Conservation (phyloP, 495 filamentous ascomycete genomes). For the Penicillium herquei region DNA sequence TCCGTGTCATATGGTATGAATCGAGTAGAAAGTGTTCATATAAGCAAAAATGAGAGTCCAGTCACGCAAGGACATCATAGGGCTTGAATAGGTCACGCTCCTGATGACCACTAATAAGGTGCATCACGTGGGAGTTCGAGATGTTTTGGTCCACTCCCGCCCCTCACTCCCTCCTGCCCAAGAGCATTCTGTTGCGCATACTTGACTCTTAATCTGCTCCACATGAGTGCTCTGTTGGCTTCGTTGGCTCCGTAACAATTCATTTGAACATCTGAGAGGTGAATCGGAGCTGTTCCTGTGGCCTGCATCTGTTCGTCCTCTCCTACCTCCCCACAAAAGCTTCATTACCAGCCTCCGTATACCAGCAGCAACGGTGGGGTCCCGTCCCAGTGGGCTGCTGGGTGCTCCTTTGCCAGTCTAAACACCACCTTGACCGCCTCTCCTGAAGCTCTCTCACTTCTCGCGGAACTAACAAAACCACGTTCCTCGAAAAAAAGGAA, state of each 20-base stretch:
- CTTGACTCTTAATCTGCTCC: neutral
- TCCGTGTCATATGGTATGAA: neutral
- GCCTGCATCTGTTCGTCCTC: neutral
- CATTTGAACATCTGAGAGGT: neutral
- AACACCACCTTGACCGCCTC: constrained; percentile 29
- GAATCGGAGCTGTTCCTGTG: neutral
- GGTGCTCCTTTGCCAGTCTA: constrained; percentile 18
- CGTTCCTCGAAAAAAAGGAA: neutral
- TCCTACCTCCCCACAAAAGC: constrained; percentile 8
- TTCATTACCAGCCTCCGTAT: constrained; percentile 19
- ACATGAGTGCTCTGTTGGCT: neutral
- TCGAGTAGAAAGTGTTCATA: too few relatives aligned
- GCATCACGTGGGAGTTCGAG: constrained; percentile 28
- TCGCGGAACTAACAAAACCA: constrained; percentile 5
- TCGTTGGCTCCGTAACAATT: neutral
- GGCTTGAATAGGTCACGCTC: constrained; percentile 4
- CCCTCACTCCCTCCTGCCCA: constrained; percentile 19
- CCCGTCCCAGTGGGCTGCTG: constrained; percentile 25
- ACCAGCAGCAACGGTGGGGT: constrained; percentile 31
- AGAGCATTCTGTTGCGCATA: constrained; percentile 9
- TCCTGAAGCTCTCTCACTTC: constrained; percentile 18
- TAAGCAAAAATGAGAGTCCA: neutral
- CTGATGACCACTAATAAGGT: constrained; percentile 15
- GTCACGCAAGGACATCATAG: constrained; percentile 6
- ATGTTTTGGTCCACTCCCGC: constrained; percentile 32